Conservation (phyloP, 1,139 yeast genomes). For the Kurtzmaniella quercitrusa region DNA sequence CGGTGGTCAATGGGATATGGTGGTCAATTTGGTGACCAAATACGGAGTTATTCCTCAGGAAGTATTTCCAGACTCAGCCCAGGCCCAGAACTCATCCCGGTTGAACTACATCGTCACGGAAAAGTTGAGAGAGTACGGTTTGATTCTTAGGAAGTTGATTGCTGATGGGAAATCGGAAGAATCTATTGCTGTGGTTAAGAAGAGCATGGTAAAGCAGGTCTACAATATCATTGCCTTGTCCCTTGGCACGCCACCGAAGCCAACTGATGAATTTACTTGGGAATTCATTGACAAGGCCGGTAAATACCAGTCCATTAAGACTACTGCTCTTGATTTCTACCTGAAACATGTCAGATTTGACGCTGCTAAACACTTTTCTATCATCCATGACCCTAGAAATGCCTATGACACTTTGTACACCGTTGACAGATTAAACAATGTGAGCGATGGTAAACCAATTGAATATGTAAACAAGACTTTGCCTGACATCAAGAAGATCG, state of each 20-base stretch:
- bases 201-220: constrained; percentile 52
- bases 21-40: constrained; percentile 66
- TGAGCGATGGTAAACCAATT: constrained; percentile 62
- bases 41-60: constrained; percentile 77
- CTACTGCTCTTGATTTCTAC: constrained; percentile 65
- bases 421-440: constrained; percentile 71
- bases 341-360: constrained; percentile 50
- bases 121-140: constrained; percentile 72
- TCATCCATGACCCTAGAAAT: constrained; percentile 80
- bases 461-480: constrained; percentile 65
- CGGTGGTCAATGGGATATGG: constrained; percentile 88
- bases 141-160: constrained; percentile 52
- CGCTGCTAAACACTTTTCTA: constrained; percentile 53
- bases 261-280: constrained; percentile 64
- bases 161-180: constrained; percentile 18
- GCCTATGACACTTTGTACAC: constrained; percentile 56
- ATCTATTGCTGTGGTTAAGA: constrained; percentile 28
- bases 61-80: constrained; percentile 67
- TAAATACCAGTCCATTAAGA: constrained; percentile 45
- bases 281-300: constrained; percentile 72
- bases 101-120: constrained; percentile 62
- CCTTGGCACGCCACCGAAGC: constrained; percentile 75
- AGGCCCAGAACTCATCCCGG: constrained; percentile 52
- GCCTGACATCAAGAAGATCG: constrained; percentile 52
- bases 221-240: constrained; percentile 62